Base-by-base conservation (phyloP, 192 early-diverging fungal genomes). In the Coemansia sp. region DNA sequence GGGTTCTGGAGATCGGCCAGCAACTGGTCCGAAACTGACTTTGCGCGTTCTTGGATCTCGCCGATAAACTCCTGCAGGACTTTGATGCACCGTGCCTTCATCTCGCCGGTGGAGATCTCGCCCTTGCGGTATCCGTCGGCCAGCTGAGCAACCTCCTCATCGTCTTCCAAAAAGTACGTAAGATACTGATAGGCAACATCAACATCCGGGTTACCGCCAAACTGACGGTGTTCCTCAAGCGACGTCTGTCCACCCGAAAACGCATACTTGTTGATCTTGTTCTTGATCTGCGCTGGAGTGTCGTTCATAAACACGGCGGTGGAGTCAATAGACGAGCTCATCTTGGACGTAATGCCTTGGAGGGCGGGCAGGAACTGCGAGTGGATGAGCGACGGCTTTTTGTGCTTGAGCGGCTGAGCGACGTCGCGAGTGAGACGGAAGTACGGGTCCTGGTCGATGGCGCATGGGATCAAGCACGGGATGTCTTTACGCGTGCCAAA, bases 361-460 rank as follows among this genome's bases (percentile, higher is more conserved):
- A 98, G 86, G 1, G 96, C 92, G 12, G 96, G 95, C 82, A 98
- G 92, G 84, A 97, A 99, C 82, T 89, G 90, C 55, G 91, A 84
- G 71, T 99, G 95, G 66, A 99, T 90, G 59, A 97, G 82, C 18
- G 91, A 71, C 1, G 97, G 97, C 73, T 99, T 99, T 37, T 90
- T 94, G 83, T 95, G 96, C 85, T 97, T 97, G 38, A 99, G 85
- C 52, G 84, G 88, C 59, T 84, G 85, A 14, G 94, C 90, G 5
- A 96, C 94, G 79, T 99, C 97, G 61, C 97, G 88, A 0, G 97
- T 97, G 49, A 99, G 80, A 7, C 97, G 88, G 87, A 99, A 99
- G 82, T 99, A 99, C 53, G 97, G 97, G 70, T 99, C 97, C 78
- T 98, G 97, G 74, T 99, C 97, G 71, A 99, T 96, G 48, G 94